Evolutionary conservation across 805 yeast species (phyloP).

Genomic region (Saccharomycopsis schoenii): DNA sequence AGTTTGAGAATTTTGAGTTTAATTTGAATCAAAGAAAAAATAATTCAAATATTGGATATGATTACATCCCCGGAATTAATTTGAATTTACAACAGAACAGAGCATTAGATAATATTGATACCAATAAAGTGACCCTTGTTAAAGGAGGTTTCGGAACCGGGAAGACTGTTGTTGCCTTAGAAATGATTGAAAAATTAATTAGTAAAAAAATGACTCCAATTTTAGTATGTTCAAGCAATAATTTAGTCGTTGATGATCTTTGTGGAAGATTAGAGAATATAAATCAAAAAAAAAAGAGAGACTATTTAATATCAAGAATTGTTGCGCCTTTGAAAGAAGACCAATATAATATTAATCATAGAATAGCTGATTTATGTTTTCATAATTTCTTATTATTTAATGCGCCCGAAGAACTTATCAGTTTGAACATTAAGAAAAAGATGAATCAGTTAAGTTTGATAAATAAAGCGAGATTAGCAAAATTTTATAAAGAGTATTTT

Average conservation of each 20-base stretch:
- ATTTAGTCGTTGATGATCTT: constrained; percentile 16
- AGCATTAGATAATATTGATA: constrained; percentile 17
- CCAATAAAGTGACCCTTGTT: constrained; percentile 14
- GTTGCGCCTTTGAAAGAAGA: constrained; percentile 17
- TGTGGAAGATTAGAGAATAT: constrained; percentile 9
- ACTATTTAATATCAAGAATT: constrained; percentile 13
- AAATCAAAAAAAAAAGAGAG: not conserved
- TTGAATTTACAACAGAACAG: constrained; percentile 17
- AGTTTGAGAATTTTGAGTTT: constrained; percentile 19
- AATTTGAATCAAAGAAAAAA: constrained; percentile 11
- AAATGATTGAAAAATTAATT: constrained; percentile 16
- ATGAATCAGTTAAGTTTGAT: constrained; percentile 6
- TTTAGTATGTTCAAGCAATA: constrained; percentile 18
- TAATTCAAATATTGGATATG: not conserved
- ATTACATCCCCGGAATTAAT: constrained; percentile 3
- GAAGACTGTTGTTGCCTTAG: constrained; percentile 13
- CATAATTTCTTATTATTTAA: constrained; percentile 17
- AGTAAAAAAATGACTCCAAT: constrained; percentile 14
- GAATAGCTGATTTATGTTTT: constrained; percentile 15
- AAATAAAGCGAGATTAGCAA: constrained; percentile 10
- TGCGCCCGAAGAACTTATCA: constrained; percentile 17
- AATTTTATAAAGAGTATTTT: constrained; percentile 16
- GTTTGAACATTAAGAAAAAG: constrained; percentile 16
- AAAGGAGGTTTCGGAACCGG: constrained; percentile 19
- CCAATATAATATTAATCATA: constrained; percentile 15